Evolutionary conservation across 73 alveolate species (phyloP).

Genomic region (Paramecium caudatum): DNA sequence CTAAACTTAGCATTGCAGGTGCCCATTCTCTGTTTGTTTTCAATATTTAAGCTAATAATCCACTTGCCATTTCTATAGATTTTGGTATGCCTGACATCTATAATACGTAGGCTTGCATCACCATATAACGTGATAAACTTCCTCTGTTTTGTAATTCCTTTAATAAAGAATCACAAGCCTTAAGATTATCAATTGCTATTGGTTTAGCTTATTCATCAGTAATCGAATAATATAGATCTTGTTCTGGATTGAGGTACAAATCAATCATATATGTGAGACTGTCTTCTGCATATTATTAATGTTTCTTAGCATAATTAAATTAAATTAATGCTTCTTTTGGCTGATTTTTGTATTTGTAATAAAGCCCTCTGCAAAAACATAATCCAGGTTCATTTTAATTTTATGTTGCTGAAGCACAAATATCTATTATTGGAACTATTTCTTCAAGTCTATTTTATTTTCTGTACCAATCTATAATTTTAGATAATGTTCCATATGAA

Average conservation of each 20-base stretch:
- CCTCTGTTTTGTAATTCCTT: constrained; percentile 72
- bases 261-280: constrained; percentile 95
- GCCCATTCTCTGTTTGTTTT: constrained; percentile 87
- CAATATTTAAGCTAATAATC: constrained; percentile 85
- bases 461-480: constrained; percentile 70
- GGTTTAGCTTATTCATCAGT: constrained; percentile 68
- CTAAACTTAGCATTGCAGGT: constrained; percentile 94
- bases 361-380: constrained; percentile 96
- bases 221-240: constrained; percentile 69
- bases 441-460: constrained; percentile 79
- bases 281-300: constrained; percentile 92
- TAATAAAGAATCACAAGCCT: constrained; percentile 71
- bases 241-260: constrained; percentile 88
- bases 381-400: constrained; percentile 93
- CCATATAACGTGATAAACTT: constrained; percentile 51
- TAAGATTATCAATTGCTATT: constrained; percentile 66
- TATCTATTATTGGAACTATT: constrained; percentile 82
- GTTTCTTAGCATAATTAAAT: constrained; percentile 93
- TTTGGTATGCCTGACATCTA: constrained; percentile 87
- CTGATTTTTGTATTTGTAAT: constrained; percentile 88
- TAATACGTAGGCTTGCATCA: constrained; percentile 88
- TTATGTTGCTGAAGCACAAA: constrained; percentile 81
- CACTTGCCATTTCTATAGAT: constrained; percentile 84
- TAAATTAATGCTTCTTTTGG: constrained; percentile 94
- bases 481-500: constrained; percentile 69